phyloP scores from a whole-genome alignment of 257 asterid genomes.

The Verbena officinalis region DNA sequence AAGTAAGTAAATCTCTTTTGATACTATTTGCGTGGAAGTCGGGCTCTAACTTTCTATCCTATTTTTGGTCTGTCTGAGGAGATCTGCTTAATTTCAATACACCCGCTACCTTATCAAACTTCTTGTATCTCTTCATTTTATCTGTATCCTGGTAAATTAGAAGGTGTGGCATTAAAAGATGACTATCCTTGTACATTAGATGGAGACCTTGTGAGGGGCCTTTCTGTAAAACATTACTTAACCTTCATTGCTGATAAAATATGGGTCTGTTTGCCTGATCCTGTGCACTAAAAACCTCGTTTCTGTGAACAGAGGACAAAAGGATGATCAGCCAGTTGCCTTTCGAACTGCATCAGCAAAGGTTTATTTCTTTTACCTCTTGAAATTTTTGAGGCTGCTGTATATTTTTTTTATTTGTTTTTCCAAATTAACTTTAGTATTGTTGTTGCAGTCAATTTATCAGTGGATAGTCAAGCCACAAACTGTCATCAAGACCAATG shows the following conservation, averaged over 20 bases:
- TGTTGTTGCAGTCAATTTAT: constrained; percentile 72
- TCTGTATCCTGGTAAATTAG: constrained; percentile 18
- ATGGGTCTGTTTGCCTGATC: constrained; percentile 17
- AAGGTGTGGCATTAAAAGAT: background rate
- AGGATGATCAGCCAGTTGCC: constrained; percentile 76
- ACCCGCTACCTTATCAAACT: background rate
- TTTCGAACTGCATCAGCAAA: constrained; percentile 93
- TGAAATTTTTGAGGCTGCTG: constrained; percentile 13
- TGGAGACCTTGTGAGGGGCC: background rate
- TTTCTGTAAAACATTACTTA: background rate
- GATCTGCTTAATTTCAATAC: constrained; percentile 16
- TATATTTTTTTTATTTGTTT: constrained; percentile 12
- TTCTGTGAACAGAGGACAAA: constrained; percentile 61
- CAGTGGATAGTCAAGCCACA: constrained; percentile 97
- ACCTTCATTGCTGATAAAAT: constrained; percentile 1
- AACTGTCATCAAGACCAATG: constrained; percentile 81
- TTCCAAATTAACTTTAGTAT: constrained; percentile 23
- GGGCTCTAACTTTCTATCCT: constrained; percentile 9
- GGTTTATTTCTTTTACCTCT: constrained; percentile 41
- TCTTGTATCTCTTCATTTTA: background rate
- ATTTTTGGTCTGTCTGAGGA: constrained; percentile 25
- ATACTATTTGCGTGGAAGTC: constrained; percentile 5
- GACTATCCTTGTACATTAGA: constrained; percentile 1
- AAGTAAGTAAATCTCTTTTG: constrained; percentile 46
- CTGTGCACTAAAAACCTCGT: constrained; percentile 28